Evolutionary conservation across 2,329 filamentous ascomycete species (phyloP), one percentile per base, ranked within the genome.

Genomic region (Claviceps fusiformis): DNA sequence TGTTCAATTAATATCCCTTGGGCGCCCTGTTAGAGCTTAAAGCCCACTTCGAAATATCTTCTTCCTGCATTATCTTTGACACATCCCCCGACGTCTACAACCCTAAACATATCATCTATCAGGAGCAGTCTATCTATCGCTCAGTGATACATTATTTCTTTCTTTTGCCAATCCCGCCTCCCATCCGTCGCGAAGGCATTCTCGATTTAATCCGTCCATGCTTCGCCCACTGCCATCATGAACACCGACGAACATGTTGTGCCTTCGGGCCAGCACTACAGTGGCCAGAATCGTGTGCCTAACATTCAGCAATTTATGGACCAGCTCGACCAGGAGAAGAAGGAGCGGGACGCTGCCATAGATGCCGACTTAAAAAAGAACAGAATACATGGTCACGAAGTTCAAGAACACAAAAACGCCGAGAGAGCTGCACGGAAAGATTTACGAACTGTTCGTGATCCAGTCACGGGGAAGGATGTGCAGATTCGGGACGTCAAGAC

Each of bases 251-350:
- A 75, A 41, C 68, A 71, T 50, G 62, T 68, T 3, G 66, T 70
- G 60, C 75, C 77, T 39, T 65, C 71, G 59, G 76, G 73, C 24
- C 83, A 87, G 63, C 86, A 90, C 67, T 96, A 95, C 75, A 92
- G 87, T 35, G 89, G 85, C 53, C 71, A 70, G 57, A 95, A 95
- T 68, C 87, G 87, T 29, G 83, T 97, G 54, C 92, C 92, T 7
- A 95, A 89, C 55, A 86, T 96, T 61, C 83, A 86, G 65, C 81
- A 92, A 68, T 95, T 95, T 61, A 78, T 95, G 61, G 79, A 87
- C 54, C 80, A 80, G 59, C 77, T 96, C 41, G 91, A 95, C 68
- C 75, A 71, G 54, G 83, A 95, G 61, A 95, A 95, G 73, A 82
- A 79, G 62, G 73, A 85, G 9, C 80, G 89, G 61, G 88, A 95